Evolutionary conservation across 208 protist genomes (phyloP), one percentile per base, ranked within the genome.

Genomic region (Acanthamoeba triangularis): DNA sequence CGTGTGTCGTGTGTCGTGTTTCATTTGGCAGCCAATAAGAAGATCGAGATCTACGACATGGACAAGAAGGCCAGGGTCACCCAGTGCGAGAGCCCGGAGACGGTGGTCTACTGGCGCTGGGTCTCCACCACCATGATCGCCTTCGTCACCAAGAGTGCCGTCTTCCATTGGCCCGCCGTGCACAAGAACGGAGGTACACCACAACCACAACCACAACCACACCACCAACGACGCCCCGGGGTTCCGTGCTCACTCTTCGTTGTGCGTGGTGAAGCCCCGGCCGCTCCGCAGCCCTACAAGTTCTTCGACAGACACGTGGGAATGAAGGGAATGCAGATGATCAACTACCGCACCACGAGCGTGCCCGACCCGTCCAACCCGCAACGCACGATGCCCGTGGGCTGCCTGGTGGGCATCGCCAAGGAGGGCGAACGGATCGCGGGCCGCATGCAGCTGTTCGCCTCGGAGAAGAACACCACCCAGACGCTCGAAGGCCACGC

Each of bases 71-170:
- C 74, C 16, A 41, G 74, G 20, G 74, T 82, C 11, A 52, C 74
- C 30, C 11, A 10, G 23, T 82, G 74, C 41, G 74, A 82, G 74
- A 82, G 74, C 30, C 74, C 74, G 5, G 99, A 99, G 92, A 98
- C 98, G 65, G 98, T 99, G 0, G 98, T 99, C 11, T 99, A 98
- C 97, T 99, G 99, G 99, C 98, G 98, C 91, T 99, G 99, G 99
- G 98, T 99, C 52, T 98, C 98, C 78, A 93, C 96, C 33, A 98
- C 97, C 65, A 99, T 98, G 41, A 96, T 99, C 13, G 99, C 98
- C 33, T 90, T 99, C 2, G 99, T 99, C 18, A 99, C 99, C 8
- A 96, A 95, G 20, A 99, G 95, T 1, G 94, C 98, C 37, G 99
- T 99, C 23, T 99, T 99, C 97, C 99, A 99, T 98, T 99, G 99